Evolutionary conservation across 352 stramenopile genomes (phyloP), one percentile per base, ranked within the genome.

Genomic region (Hyphochytrium catenoides): DNA sequence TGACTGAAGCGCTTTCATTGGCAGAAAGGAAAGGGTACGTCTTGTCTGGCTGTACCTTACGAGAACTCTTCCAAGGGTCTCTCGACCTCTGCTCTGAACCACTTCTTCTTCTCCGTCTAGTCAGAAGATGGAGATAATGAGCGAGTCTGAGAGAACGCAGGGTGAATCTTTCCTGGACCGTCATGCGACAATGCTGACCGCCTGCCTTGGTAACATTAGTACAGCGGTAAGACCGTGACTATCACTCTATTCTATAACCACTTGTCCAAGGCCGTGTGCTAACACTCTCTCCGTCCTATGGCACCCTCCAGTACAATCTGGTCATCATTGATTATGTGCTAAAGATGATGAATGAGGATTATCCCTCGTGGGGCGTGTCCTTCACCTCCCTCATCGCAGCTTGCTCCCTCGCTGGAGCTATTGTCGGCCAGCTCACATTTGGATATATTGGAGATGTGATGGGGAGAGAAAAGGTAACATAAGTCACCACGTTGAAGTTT

Each of bases 141-240:
- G n/a, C n/a, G n/a, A n/a, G n/a, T n/a, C n/a, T n/a, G n/a, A n/a
- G n/a, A n/a, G n/a, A n/a, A n/a, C n/a, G n/a, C n/a, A n/a, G n/a
- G n/a, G n/a, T n/a, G n/a, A n/a, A n/a, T n/a, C n/a, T n/a, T n/a
- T n/a, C n/a, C n/a, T n/a, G n/a, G n/a, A n/a, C n/a, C n/a, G n/a
- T n/a, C n/a, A n/a, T n/a, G n/a, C n/a, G n/a, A n/a, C n/a, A n/a
- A n/a, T n/a, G n/a, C n/a, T n/a, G n/a, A n/a, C n/a, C n/a, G n/a
- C n/a, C n/a, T n/a, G n/a, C 7, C 54, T 75, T n/a, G 66, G 63
- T 14, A 79, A 79, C 44, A 60, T 79, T 34, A 79, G 66, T 44
- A 73, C 66, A 12, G 62, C 62, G 17, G 62, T 75, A 54, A 18
- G 60, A 54, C 4, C 8, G 9, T 12, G 34, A 19, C n/a, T 41